These are phyloP conservation scores for Pseudopithomyces chartarum DNA, from an alignment of 2,329 filamentous ascomycete species.

Conservation along the genomic window DNA sequence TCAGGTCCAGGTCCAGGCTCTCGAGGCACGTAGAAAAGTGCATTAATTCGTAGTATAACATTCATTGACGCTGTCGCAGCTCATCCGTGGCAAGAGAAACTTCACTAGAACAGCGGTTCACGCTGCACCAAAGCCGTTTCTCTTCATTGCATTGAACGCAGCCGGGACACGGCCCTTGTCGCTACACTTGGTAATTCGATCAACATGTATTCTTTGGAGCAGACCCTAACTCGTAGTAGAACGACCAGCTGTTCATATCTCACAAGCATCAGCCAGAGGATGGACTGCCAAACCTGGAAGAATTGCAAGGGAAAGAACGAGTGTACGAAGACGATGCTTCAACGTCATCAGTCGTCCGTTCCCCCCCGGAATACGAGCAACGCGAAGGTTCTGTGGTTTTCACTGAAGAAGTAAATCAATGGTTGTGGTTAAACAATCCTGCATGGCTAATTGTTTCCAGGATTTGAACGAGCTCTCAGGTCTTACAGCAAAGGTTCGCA, in stretches of 20 bases:
- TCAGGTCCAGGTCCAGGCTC: conserved; percentile 79
- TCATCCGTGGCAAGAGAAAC: conserved; percentile 79
- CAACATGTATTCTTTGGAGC: neutral
- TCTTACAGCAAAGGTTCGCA: conserved; percentile 62
- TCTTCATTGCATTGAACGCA: conserved; percentile 76
- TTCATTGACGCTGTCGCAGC: conserved; percentile 55
- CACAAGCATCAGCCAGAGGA: conserved; percentile 78
- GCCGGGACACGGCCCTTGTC: conserved; percentile 44
- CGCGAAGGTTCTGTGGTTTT: conserved; percentile 41
- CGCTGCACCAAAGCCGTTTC: conserved; percentile 74
- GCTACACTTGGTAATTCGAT: conserved; percentile 47
- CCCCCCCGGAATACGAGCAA: conserved; percentile 25
- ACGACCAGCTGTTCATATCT: conserved; percentile 85
- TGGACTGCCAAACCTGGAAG: conserved; percentile 76
- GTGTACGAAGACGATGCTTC: conserved; percentile 36
- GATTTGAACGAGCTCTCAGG: conserved; percentile 64
- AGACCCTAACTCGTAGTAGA: conserved; percentile 63
- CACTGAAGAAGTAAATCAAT: conserved; percentile 49
- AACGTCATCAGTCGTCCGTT: conserved; percentile 45
- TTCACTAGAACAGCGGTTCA: conserved; percentile 77
- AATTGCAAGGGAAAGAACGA: conserved; percentile 41
- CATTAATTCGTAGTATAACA: conserved; percentile 7
- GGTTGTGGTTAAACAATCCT: neutral
- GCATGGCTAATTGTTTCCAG: conserved; percentile 22
- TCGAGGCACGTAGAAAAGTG: conserved; percentile 53